Evolutionary conservation across 441 rosid species (phyloP).

Genomic region (Daphne laureola): DNA sequence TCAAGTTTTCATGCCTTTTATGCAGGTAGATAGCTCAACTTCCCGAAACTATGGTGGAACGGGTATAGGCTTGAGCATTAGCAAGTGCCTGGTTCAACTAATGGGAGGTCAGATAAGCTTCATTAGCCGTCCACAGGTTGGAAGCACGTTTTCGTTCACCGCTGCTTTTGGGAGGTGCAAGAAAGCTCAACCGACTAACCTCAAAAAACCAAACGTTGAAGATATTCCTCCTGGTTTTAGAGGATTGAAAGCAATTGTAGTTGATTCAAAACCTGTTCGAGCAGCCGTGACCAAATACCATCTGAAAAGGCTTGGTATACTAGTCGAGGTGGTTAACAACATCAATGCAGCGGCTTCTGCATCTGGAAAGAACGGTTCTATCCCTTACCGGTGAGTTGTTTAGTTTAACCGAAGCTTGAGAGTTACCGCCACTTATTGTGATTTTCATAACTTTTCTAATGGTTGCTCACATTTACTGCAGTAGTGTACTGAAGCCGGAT

Average conservation of each 20-base stretch:
- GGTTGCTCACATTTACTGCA: conserved; percentile 15
- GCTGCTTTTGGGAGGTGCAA: conserved; percentile 54
- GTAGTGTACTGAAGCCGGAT: conserved; percentile 43
- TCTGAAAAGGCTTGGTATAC: conserved; percentile 82
- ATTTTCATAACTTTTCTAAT: neutral
- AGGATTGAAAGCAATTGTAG: conserved; percentile 74
- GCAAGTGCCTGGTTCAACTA: conserved; percentile 83
- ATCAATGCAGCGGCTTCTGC: conserved; percentile 32
- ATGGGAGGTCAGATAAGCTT: conserved; percentile 90
- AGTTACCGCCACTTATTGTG: conserved; percentile 2
- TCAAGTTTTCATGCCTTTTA: conserved; percentile 84
- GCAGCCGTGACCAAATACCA: conserved; percentile 87
- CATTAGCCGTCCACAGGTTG: conserved; percentile 64
- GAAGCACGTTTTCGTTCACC: conserved; percentile 86
- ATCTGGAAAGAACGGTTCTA: conserved; percentile 42
- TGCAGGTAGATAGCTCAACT: conserved; percentile 97
- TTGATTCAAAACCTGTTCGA: conserved; percentile 84
- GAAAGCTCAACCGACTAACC: conserved; percentile 20
- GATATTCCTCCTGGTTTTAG: conserved; percentile 58
- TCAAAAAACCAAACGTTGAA: conserved; percentile 50
- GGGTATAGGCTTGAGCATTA: conserved; percentile 95
- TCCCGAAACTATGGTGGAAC: conserved; percentile 89
- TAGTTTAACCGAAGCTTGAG: neutral
- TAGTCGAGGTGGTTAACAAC: conserved; percentile 50
- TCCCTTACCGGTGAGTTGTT: conserved; percentile 42